These are phyloP conservation scores for Mortierella sp. DNA, from an alignment of 371 early-diverging fungal species.

Conservation along the genomic window DNA sequence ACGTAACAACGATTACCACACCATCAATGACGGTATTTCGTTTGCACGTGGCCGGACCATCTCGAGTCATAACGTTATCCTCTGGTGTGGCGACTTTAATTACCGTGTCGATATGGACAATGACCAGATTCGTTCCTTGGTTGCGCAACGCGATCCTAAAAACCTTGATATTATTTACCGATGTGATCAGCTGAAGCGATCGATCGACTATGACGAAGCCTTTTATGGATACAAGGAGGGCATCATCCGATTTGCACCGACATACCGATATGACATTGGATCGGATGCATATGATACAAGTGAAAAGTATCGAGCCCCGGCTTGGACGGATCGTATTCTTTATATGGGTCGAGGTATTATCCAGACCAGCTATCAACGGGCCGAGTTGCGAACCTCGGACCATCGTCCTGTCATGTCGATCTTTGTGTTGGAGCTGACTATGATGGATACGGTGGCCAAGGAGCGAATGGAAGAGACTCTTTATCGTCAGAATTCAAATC, in stretches of 20 bases:
- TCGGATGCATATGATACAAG: slow-evolving; percentile 87
- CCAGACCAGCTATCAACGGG: slow-evolving; percentile 67
- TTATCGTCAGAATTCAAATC: slow-evolving; percentile 37
- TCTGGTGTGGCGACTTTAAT: slow-evolving; percentile 94
- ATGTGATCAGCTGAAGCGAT: slow-evolving; percentile 72
- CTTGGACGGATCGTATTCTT: slow-evolving; percentile 92
- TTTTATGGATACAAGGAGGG: slow-evolving; percentile 90
- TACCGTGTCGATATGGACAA: slow-evolving; percentile 82
- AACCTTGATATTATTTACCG: slow-evolving; percentile 46
- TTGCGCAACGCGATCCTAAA: slow-evolving; percentile 22
- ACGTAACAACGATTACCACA: slow-evolving; percentile 86
- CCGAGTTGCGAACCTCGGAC: slow-evolving; percentile 78
- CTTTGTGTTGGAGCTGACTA: slow-evolving; percentile 53
- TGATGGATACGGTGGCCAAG: slow-evolving; percentile 29
- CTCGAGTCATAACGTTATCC: slow-evolving; percentile 78
- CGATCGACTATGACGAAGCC: slow-evolving; percentile 68
- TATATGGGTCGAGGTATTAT: slow-evolving; percentile 67
- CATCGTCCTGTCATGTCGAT: slow-evolving; percentile 73
- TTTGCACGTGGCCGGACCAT: slow-evolving; percentile 79
- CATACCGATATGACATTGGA: slow-evolving; percentile 93
- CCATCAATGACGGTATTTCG: slow-evolving; percentile 76
- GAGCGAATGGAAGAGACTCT: slow-evolving; percentile 38
- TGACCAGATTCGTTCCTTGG: slow-evolving; percentile 59
- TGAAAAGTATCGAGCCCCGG: slow-evolving; percentile 86
- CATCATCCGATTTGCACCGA: slow-evolving; percentile 83